Evolutionary conservation across 805 yeast genomes (phyloP).

Genomic region (Clavispora fructus): DNA sequence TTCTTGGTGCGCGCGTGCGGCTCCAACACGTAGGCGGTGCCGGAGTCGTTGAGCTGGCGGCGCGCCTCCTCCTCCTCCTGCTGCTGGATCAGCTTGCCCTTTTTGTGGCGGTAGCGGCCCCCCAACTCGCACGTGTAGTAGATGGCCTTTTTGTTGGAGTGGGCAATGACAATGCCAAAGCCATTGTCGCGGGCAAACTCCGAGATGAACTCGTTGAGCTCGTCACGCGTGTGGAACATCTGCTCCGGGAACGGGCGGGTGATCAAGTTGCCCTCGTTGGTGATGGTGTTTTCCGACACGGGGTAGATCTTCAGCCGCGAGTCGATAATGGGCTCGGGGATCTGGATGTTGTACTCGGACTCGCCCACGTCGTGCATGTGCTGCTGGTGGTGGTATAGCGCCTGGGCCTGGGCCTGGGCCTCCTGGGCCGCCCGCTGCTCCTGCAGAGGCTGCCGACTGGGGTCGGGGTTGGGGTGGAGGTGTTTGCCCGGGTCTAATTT

Average conservation of each 20-base stretch:
- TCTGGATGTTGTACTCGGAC: slow-evolving; percentile 39
- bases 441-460: slow-evolving; percentile 7
- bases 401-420: slow-evolving; percentile 15
- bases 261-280: slow-evolving; percentile 46
- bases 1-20: slow-evolving; percentile 45
- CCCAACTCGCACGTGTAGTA: slow-evolving; percentile 57
- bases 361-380: slow-evolving; percentile 26
- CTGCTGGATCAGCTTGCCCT: slow-evolving; percentile 22
- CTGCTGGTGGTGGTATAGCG: slow-evolving; percentile 16
- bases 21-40: slow-evolving; percentile 33
- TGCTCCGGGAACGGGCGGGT: slow-evolving; percentile 53
- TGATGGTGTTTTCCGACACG: slow-evolving; percentile 40
- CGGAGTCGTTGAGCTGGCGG: slow-evolving; percentile 21
- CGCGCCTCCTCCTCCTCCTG: slow-evolving; percentile 17
- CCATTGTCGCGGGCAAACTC: slow-evolving; percentile 55
- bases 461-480: slow-evolving; percentile 5
- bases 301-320: slow-evolving; percentile 41
- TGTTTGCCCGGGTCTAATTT: slow-evolving; percentile 26
- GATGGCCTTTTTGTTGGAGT: slow-evolving; percentile 53
- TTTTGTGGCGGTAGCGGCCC: slow-evolving; percentile 51
- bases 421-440: slow-evolving; percentile 14
- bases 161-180: slow-evolving; percentile 56
- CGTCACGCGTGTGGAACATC: slow-evolving; percentile 44
- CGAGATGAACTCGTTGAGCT: slow-evolving; percentile 47
- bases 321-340: slow-evolving; percentile 42